These are phyloP conservation scores for Triadica sebifera DNA, from an alignment of 345 rosid genomes.

Conservation along the genomic window DNA sequence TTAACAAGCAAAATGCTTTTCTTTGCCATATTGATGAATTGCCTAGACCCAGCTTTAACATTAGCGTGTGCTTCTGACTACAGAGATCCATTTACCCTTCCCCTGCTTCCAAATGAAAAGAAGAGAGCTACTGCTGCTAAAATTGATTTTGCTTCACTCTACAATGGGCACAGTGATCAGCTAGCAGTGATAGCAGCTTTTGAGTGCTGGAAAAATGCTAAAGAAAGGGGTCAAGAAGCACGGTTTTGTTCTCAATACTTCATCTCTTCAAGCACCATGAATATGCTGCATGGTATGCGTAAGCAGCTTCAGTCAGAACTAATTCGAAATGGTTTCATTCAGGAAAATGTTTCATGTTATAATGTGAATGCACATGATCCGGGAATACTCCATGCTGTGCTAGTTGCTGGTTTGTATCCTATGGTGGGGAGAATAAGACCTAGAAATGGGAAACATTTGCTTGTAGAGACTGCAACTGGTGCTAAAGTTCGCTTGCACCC, in stretches of 20 bases:
- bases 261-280: slow-evolving; percentile 67
- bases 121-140: slow-evolving; percentile 71
- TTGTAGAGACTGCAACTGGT: slow-evolving; percentile 71
- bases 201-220: slow-evolving; percentile 86
- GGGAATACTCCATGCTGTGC: slow-evolving; percentile 77
- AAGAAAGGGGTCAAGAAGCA: slow-evolving; percentile 53
- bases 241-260: slow-evolving; percentile 75
- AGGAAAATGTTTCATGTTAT: slow-evolving; percentile 51
- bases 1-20: slow-evolving; percentile 88
- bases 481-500: slow-evolving; percentile 69
- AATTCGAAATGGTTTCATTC: slow-evolving; percentile 58
- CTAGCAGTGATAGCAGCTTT: slow-evolving; percentile 87
- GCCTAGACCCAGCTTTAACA: slow-evolving; percentile 95
- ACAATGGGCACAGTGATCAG: slow-evolving; percentile 88
- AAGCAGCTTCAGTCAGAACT: slow-evolving; percentile 75
- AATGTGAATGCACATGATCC: slow-evolving; percentile 65
- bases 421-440: slow-evolving; percentile 67
- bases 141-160: slow-evolving; percentile 74
- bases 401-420: slow-evolving; percentile 88
- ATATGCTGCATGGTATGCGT: slow-evolving; percentile 80
- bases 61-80: slow-evolving; percentile 91
- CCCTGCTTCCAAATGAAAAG: slow-evolving; percentile 69
- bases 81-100: slow-evolving; percentile 81
- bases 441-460: slow-evolving; percentile 42
- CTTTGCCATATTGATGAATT: slow-evolving; percentile 81